Conservation (phyloP, 108 stramenopile genomes). For the Cyclostephanos tholiformis region DNA sequence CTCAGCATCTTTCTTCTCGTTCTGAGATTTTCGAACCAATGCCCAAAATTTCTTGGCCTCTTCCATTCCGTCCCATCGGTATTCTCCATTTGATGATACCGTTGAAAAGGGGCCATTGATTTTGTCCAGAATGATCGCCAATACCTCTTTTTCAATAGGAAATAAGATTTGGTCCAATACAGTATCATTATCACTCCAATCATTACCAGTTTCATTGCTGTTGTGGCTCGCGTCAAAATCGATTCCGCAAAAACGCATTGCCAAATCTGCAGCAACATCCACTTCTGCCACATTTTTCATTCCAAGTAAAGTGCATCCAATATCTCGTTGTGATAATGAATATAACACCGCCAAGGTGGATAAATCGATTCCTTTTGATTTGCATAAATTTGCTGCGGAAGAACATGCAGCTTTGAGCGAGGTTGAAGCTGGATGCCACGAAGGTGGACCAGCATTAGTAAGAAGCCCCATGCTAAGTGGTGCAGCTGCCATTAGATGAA, state of each 20-base stretch:
- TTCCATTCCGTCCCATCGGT: conserved; percentile 73
- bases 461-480: conserved; percentile 91
- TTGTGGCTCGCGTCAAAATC: conserved; percentile 29
- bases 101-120: conserved; percentile 70
- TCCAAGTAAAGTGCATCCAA: conserved; percentile 82
- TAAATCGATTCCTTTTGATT: conserved; percentile 52
- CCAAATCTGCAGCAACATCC: conserved; percentile 54
- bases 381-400: conserved; percentile 57
- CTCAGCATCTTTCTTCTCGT: not conserved
- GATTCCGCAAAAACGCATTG: conserved; percentile 50
- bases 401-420: conserved; percentile 70
- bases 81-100: conserved; percentile 52
- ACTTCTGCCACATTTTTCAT: conserved; percentile 74
- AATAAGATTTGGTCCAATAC: conserved; percentile 46
- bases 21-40: not conserved
- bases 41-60: conserved; percentile 63
- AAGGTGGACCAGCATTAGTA: conserved; percentile 55
- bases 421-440: conserved; percentile 84
- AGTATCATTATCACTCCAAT: conserved; percentile 10
- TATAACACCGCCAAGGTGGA: conserved; percentile 67
- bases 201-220: conserved; percentile 7
- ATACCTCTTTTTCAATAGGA: conserved; percentile 40
- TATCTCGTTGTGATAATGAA: conserved; percentile 57
- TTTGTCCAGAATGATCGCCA: conserved; percentile 44
- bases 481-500: conserved; percentile 78